A percentile compares a stretch with the other conserved stretches of the same genome.
Evolutionary conservation across 179 eudicot species (phyloP).

Genomic region (Gypsophila paniculata): DNA sequence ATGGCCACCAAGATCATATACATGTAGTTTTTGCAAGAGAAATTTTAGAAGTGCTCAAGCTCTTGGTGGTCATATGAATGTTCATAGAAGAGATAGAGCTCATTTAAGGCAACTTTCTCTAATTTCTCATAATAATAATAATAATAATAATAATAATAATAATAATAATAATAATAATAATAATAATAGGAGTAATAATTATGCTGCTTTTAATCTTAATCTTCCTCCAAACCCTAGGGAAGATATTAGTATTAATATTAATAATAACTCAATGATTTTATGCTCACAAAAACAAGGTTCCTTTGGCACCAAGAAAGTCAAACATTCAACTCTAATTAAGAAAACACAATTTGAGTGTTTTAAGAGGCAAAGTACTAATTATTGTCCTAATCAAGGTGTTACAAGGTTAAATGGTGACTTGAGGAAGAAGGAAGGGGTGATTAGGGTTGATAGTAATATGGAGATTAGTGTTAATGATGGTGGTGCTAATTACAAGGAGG

Average conservation of each 20-base stretch:
- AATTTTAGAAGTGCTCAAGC: conserved; percentile 86
- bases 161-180: neutral
- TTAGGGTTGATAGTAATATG: conserved; percentile 17
- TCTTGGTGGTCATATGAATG: conserved; percentile 85
- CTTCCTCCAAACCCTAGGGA: conserved; percentile 25
- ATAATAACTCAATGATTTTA: neutral
- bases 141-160: neutral
- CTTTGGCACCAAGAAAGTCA: neutral
- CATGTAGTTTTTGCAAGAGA: conserved; percentile 70
- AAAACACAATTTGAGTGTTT: conserved; percentile 19
- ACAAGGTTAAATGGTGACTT: conserved; percentile 3
- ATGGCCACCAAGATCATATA: conserved; percentile 75
- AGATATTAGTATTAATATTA: too few relatives aligned
- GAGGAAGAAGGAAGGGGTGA: conserved; percentile 13
- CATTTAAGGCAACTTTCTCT: conserved; percentile 39
- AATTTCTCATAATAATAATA: conserved; percentile 18
- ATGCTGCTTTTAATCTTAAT: conserved; percentile 26
- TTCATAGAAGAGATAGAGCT: conserved; percentile 78
- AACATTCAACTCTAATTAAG: neutral
- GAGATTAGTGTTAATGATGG: conserved; percentile 18
- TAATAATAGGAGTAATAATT: neutral
- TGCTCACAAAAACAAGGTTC: neutral
- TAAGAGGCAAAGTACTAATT: conserved; percentile 9
- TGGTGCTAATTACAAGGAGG: conserved; percentile 12
- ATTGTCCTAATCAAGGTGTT: neutral